Base-by-base conservation (phyloP, 1,284 basidiomycete species). In the Abortiporus biennis region DNA sequence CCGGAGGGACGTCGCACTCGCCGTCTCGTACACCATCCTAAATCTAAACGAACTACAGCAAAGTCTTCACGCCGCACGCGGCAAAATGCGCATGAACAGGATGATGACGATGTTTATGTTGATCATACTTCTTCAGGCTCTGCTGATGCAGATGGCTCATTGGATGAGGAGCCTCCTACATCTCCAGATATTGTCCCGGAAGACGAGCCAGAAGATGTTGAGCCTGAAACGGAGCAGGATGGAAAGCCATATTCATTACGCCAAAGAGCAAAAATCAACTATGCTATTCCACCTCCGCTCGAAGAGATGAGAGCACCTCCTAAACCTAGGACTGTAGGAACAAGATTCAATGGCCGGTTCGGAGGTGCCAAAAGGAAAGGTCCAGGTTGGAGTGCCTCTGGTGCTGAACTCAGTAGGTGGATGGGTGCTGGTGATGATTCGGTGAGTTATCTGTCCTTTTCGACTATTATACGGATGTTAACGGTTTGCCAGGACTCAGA, bases 391-490 rank as follows among this genome's bases (percentile, higher is more conserved):
- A 88, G 84, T 58, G 83, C 78, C 3, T 76, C 62, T 35, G 86
- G 86, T 17, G 78, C 84, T 1, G 84, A 87, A 59, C 59, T 88
- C 24, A 78, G 82, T 36, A 69, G 74, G 44, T 82, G 80, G 74
- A 82, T 90, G 76, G 83, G 84, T 9, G 64, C 65, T 16, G 78
- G 69, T 1, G 80, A 85, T 51, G 85, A 89, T 55, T 87, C 85
- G 16, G 78, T 84, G n/a, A n/a, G n/a, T n/a, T n/a, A n/a, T n/a
- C n/a, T n/a, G n/a, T n/a, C n/a, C n/a, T n/a, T n/a, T n/a, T n/a
- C n/a, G n/a, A n/a, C n/a, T n/a, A n/a, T n/a, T n/a, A n/a, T n/a
- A n/a, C n/a, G n/a, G n/a, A n/a, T n/a, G n/a, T n/a, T n/a, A n/a
- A n/a, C n/a, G n/a, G n/a, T 8, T 22, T 13, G 9, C n/a, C 39